Base-by-base conservation (phyloP, 2,329 filamentous ascomycete genomes). In the Piedraia hortae region DNA sequence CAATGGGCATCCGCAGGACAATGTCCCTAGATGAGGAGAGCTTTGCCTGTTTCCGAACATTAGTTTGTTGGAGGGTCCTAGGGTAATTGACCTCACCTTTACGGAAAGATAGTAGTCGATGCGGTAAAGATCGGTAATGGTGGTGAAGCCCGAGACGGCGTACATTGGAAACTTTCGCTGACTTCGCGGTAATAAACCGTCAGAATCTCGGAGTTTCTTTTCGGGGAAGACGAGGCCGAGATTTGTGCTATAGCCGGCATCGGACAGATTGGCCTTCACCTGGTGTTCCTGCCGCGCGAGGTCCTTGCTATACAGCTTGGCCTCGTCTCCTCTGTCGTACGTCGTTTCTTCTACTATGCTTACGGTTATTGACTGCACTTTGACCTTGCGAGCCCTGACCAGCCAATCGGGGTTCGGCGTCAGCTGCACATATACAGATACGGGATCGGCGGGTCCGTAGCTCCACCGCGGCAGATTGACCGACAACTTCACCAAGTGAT, bases 271-370 rank as follows among this genome's bases (percentile, higher is more conserved):
- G 23, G 73, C 62, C 22, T 74, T 72, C 14, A 97, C 67, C 1
- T 56, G 51, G 37, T 91, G 75, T 1, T 69, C 69, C 35, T 82
- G 72, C 44, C 78, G 85, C 12, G 73, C 69, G 32, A 97, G 53
- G 25, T 68, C 72, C 46, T 89, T 91, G 33, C 77, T 54, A 45
- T 89, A 91, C 32, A 75, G 74, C 14, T 73, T 73, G 13, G 80
- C 78, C 42, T 93, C 85, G 39, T 93, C 85, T 21, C 85, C 85
- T 14, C 85, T 85, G 33, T 97, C 93, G 48, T 74, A 97, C n/a
- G 85, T 88, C 27, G 93, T 89, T 42, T 93, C 82, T 46, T 97
- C 85, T 40, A 93, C 85, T 34, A 97, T 88, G 7, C 66, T 65
- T 18, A 93, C 67, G 1, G 78, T 90, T 34, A 97, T 85, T 39